Evolutionary conservation across 2,329 filamentous ascomycete genomes (phyloP).

Genomic region (Ciborinia camelliae): DNA sequence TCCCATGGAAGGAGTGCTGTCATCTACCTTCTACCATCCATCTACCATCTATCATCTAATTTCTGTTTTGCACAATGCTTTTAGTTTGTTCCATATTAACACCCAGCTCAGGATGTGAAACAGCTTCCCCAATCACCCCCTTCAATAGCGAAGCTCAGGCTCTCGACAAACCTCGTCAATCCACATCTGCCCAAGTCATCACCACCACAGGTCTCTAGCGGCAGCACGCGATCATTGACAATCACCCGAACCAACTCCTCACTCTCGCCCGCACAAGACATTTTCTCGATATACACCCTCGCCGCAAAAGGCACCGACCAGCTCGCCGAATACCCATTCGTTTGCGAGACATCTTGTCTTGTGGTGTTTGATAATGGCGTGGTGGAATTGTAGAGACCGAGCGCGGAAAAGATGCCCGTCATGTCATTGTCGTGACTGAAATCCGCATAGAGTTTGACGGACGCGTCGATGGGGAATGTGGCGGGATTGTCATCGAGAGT

Average conservation of each 20-base stretch:
- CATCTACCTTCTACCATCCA: neutral
- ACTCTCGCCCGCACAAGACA: constrained; percentile 57
- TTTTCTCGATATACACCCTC: constrained; percentile 83
- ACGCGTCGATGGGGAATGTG: constrained; percentile 68
- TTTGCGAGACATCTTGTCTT: constrained; percentile 49
- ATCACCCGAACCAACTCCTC: constrained; percentile 76
- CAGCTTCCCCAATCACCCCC: constrained; percentile 75
- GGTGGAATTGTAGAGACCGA: constrained; percentile 74
- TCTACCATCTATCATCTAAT: neutral
- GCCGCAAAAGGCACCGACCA: constrained; percentile 82
- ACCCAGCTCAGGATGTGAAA: constrained; percentile 36
- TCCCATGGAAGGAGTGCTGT: neutral
- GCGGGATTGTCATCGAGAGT: constrained; percentile 65
- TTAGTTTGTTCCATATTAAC: neutral
- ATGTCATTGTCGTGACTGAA: constrained; percentile 93
- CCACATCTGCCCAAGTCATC: constrained; percentile 70
- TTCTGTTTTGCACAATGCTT: neutral
- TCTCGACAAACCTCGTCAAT: constrained; percentile 67
- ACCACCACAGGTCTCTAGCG: constrained; percentile 64
- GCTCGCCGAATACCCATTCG: constrained; percentile 67
- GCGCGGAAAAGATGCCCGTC: constrained; percentile 68
- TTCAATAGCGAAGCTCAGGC: constrained; percentile 66
- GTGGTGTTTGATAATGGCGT: constrained; percentile 50
- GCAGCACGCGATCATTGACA: constrained; percentile 79
- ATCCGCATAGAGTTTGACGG: constrained; percentile 71